Conservation (phyloP, 2,329 filamentous ascomycete species). For the Didymosphaeria variabile region DNA sequence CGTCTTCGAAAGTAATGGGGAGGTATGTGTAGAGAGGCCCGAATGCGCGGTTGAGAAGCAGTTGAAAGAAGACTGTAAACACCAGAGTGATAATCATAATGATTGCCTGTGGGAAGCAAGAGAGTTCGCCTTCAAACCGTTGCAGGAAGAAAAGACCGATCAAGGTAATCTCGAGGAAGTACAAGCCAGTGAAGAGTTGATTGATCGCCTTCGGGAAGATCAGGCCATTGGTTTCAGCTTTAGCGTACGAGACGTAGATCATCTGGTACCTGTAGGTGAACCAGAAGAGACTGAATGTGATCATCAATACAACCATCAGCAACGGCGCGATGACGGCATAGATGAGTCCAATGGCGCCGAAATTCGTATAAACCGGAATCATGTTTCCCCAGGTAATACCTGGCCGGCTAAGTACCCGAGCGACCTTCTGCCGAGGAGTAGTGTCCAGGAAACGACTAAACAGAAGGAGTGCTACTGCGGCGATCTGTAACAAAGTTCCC, state of each 20-base stretch:
- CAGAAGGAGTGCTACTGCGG: conserved; percentile 80
- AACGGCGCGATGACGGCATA: conserved; percentile 90
- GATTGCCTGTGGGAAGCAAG: conserved; percentile 79
- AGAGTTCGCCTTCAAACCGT: conserved; percentile 62
- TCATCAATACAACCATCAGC: conserved; percentile 90
- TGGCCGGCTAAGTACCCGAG: conserved; percentile 78
- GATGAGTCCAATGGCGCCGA: conserved; percentile 89
- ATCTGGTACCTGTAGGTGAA: conserved; percentile 96
- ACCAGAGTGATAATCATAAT: conserved; percentile 80
- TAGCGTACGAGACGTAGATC: conserved; percentile 90
- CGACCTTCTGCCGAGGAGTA: conserved; percentile 84
- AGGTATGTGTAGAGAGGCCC: conserved; percentile 86
- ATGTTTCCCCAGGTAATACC: conserved; percentile 89
- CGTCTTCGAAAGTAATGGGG: conserved; percentile 94
- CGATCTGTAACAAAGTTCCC: conserved; percentile 84
- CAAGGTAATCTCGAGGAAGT: conserved; percentile 91
- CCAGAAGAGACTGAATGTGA: conserved; percentile 93
- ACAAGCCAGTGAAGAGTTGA: conserved; percentile 92
- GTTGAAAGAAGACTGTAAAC: conserved; percentile 80
- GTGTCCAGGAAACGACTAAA: conserved; percentile 82
- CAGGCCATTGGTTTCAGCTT: conserved; percentile 89
- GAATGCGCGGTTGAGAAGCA: conserved; percentile 83
- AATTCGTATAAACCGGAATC: conserved; percentile 96
- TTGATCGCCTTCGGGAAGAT: conserved; percentile 93
- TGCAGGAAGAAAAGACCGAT: conserved; percentile 90